Base-by-base conservation (phyloP, 1,139 yeast species). In the Yamadazyma dendronema region DNA sequence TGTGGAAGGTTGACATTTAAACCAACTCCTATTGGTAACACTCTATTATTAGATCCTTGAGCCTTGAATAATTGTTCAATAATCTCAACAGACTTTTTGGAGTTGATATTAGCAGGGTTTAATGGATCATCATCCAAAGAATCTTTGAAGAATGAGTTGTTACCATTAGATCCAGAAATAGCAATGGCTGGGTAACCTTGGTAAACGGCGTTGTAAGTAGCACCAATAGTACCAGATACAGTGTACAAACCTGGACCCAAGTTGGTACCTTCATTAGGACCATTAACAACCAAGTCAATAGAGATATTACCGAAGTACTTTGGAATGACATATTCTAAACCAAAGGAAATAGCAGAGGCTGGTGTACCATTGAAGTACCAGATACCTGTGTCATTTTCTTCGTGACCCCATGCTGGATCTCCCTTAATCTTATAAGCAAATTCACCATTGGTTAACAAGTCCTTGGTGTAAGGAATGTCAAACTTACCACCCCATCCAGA, bases 401-500 rank as follows among this genome's bases (percentile, higher is more conserved):
- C 77, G 42, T 68, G 72, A 40, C 71, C 74, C 74, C 74, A 71
- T 27, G 74, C 60, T 42, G 77, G 76, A 23, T 62, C 60, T 30
- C 77, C 77, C 27, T 59, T 59, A 38, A 58, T 56, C 42, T 61
- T 67, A 50, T 71, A 69, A 39, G 48, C 53, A 44, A 69, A 71
- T 42, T 66, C 74, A 43, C 74, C 76, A 42, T 66, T 61, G 24
- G 64, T 56, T 41, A 60, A 54, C 53, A 75, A 67, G 16, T 61
- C 66, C 39, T 62, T 55, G 35, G 69, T 54, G 37, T 59, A 46
- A 27, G 83, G 77, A 41, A 73, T 53, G 38, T 60, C 65, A 48
- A 77, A 77, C 44, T 67, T 69, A 39, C 83, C 83, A 46, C 78
- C 75, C 59, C 65, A 75, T 5, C 83, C 84, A 3, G 82, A 76